phyloP scores from a whole-genome alignment of 1,139 yeast species.

The Yamadazyma mexicana region DNA sequence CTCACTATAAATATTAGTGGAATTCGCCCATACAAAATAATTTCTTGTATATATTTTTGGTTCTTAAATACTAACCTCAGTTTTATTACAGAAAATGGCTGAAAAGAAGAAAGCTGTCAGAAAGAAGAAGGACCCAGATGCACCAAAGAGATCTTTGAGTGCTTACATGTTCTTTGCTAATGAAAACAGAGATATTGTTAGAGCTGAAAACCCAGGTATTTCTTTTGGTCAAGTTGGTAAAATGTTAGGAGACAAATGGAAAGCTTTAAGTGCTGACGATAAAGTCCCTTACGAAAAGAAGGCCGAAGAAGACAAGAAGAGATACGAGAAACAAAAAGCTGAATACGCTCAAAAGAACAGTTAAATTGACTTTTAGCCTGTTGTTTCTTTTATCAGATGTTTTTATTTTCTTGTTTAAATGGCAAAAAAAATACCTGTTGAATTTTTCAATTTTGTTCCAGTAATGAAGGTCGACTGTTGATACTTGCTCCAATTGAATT shows the following conservation, averaged over 20 bases:
- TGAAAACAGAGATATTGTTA: slow-evolving; percentile 92
- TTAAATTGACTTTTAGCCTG: slow-evolving; percentile 1
- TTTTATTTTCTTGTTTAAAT: too few relatives aligned
- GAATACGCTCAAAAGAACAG: slow-evolving; percentile 64
- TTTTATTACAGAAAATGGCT: slow-evolving; percentile 16
- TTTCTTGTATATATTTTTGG: too few relatives aligned
- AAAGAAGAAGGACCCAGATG: slow-evolving; percentile 86
- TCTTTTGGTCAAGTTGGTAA: slow-evolving; percentile 91
- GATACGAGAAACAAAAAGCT: slow-evolving; percentile 95
- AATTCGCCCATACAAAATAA: slow-evolving; percentile 7
- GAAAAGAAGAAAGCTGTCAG: slow-evolving; percentile 50
- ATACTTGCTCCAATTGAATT: background rate
- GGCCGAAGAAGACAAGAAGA: slow-evolving; percentile 94
- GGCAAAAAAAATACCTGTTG: too few relatives aligned
- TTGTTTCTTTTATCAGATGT: too few relatives aligned
- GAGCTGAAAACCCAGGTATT: slow-evolving; percentile 93
- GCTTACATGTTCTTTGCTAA: slow-evolving; percentile 99
- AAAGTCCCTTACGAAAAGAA: slow-evolving; percentile 87
- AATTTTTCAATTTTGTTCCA: background rate
- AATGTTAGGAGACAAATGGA: slow-evolving; percentile 94
- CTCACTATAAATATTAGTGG: slow-evolving; percentile 9
- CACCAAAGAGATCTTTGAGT: slow-evolving; percentile 97
- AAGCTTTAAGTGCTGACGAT: slow-evolving; percentile 77
- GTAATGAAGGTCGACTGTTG: background rate
- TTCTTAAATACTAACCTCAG: background rate